Evolutionary conservation across 257 asterid genomes (phyloP).

Genomic region (Gardenia jasminoides): DNA sequence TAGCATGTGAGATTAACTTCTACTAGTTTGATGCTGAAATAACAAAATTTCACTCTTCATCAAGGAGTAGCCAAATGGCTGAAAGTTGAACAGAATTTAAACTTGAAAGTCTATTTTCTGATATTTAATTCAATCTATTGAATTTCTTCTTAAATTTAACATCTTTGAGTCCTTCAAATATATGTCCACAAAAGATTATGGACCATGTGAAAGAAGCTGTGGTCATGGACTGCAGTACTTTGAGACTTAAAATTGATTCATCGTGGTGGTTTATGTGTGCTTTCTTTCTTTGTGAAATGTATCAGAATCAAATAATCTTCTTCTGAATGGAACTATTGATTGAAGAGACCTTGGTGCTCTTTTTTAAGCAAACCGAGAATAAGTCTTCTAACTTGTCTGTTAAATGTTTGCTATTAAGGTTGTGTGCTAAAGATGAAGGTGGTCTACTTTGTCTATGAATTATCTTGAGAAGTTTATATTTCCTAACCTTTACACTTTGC

Average conservation of each 20-base stretch:
- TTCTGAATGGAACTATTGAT: neutral
- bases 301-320: neutral
- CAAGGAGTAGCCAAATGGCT: neutral
- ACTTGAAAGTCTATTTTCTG: neutral
- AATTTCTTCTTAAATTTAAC: neutral
- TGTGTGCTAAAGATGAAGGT: neutral
- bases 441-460: slow-evolving; percentile 3
- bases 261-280: neutral
- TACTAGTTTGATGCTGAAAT: neutral
- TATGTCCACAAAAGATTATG: neutral
- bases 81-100: neutral
- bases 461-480: neutral
- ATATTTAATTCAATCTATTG: neutral
- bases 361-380: neutral
- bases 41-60: neutral
- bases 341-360: too few relatives aligned
- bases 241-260: too few relatives aligned
- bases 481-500: slow-evolving; percentile 20
- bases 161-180: neutral
- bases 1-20: neutral
- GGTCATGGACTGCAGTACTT: neutral
- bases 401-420: neutral
- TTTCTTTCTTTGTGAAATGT: neutral
- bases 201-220: neutral
- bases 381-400: neutral